Base-by-base conservation (phyloP, 805 yeast genomes). In the Hanseniaspora lachancei region DNA sequence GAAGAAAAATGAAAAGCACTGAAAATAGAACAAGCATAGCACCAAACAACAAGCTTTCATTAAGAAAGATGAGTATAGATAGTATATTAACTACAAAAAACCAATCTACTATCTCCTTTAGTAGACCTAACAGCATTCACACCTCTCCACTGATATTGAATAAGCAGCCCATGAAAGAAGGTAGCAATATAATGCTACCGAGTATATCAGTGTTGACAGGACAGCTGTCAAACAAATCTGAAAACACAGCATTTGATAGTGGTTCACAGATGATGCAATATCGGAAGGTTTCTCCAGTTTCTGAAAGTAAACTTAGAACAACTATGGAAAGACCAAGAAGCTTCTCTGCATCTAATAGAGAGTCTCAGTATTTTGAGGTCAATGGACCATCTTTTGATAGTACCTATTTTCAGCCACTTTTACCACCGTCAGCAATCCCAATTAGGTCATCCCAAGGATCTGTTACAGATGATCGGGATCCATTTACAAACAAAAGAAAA, bases 391-490 rank as follows among this genome's bases (percentile, higher is more conserved):
- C 12, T n/a, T 12, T 49, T 18, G 53, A 49, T 10, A 27, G 18
- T n/a, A 27, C 53, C 4, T 29, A 20, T n/a, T 29, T 49, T 15
- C 53, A 27, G 4, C 38, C 46, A 39, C 32, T 49, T 1, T 23
- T 49, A 18, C 53, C 53, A 10, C 53, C 53, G 2, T 49, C 53
- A 2, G 53, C 53, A 9, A 49, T 49, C 16, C 53, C 53, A n/a
- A 16, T 49, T 6, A 9, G 35, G 13, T 20, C 41, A 5, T 34
- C 40, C 2, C 40, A 35, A 34, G 29, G 41, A 6, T 47, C 49
- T 8, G 23, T 21, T 10, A 4, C 34, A n/a, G 49, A 35, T 12
- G 18, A 47, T 15, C 18, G 41, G 13, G 16, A 16, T n/a, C n/a
- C 20, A 7, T 27, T 27, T n/a, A 5, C 16, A 15, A 36, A 21